Evolutionary conservation across 192 early-diverging fungal genomes (phyloP).

Genomic region (Radiomyces spectabilis): DNA sequence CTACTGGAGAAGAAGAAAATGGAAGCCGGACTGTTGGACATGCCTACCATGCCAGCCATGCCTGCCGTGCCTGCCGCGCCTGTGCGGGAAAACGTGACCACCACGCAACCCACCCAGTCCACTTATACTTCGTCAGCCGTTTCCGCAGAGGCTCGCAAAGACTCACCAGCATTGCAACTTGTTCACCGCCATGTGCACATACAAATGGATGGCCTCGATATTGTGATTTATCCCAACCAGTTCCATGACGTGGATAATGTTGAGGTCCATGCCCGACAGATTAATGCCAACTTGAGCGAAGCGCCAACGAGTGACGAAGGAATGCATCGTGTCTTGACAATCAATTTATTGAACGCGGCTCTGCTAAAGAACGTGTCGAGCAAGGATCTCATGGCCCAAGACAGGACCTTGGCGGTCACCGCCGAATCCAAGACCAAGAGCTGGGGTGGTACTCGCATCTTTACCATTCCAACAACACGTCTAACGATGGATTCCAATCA

Average conservation of each 20-base stretch:
- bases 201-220: conserved; percentile 6
- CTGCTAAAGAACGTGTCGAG: conserved; percentile 27
- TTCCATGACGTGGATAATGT: conserved; percentile 39
- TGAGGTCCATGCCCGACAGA: conserved; percentile 13
- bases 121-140: background rate
- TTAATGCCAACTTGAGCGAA: conserved; percentile 14
- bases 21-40: no score
- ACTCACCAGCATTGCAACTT: background rate
- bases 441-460: conserved; percentile 22
- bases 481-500: conserved; percentile 32
- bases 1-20: conserved; percentile 50
- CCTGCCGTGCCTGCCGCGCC: no score
- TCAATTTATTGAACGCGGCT: conserved; percentile 17
- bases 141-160: background rate
- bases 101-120: no score
- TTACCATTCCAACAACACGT: conserved; percentile 30
- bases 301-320: background rate
- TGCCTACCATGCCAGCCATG: no score
- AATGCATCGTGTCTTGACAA: conserved; percentile 10
- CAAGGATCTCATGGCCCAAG: conserved; percentile 1
- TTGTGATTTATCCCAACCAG: conserved; percentile 37
- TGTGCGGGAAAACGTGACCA: no score
- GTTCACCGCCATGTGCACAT: conserved; percentile 14
- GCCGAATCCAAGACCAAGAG: background rate
- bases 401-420: background rate